Base-by-base conservation (phyloP, 148 eudicot species). In the Vaccinium myrtillus region DNA sequence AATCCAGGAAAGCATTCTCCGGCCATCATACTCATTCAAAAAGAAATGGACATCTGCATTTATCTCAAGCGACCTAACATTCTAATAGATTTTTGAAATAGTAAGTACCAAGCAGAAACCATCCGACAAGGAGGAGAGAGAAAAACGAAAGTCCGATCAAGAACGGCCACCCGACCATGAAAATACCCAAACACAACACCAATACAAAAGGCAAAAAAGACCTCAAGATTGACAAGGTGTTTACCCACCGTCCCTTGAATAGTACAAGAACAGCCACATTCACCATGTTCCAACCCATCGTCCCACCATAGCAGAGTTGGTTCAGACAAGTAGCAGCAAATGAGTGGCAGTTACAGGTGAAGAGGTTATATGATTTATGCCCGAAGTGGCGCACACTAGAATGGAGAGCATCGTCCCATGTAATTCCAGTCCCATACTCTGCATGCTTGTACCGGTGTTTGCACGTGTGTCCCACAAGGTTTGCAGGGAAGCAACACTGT, bases 271-370 rank as follows among this genome's bases (percentile, higher is more conserved):
- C 89, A 0, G 91, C 99, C 23, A 97, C 89, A 51, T 90, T 90
- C 5, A 97, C 80, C 96, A 97, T 91, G 88, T 94, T 95, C 99
- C 99, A 97, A 49, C 82, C 84, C 96, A 95, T 90, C 19, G 98
- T 91, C 25, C 94, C 97, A 6, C 89, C 93, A 84, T 94, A 95
- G 85, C 92, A 90, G 63, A 97, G 86, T 21, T 93, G 93, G 74
- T 95, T 97, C 54, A 97, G 88, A 78, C 96, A 95, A 79, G 90
- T 89, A 21, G 99, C 98, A 9, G 86, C 94, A 75, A 93, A 97
- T 0, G 98, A 97, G 90, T 97, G 92, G 88, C 95, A 90, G 86
- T 95, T 97, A 91, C 99, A 97, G 0, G 94, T 92, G 87, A 97
- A 94, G 82, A 97, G 91, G 89, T 97, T 97, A 88, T 97, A 95